Evolutionary conservation across 1,284 basidiomycete genomes (phyloP).

Genomic region (Puccinia polysora): DNA sequence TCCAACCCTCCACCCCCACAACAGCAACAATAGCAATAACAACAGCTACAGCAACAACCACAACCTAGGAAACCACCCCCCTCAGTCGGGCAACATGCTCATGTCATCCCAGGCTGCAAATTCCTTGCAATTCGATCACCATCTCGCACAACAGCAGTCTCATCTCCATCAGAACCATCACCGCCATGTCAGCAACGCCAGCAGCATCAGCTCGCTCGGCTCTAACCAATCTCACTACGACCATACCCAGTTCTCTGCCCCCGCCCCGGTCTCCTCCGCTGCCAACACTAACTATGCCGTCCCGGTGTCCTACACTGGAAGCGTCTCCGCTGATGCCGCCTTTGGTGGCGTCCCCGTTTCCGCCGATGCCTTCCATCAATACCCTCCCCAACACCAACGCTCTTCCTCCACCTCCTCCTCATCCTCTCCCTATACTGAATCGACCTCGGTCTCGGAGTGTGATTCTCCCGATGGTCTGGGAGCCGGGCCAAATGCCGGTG

Average conservation of each 20-base stretch:
- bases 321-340: constrained; percentile 32
- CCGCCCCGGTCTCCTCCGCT: background rate
- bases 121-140: constrained; percentile 31
- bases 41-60: too few species aligned
- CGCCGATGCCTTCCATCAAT: constrained; percentile 40
- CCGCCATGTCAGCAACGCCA: constrained; percentile 41
- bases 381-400: constrained; percentile 31
- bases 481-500: constrained; percentile 10
- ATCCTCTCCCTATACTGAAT: constrained; percentile 25
- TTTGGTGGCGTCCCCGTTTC: constrained; percentile 43
- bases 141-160: constrained; percentile 27
- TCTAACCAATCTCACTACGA: constrained; percentile 22
- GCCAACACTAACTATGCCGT: constrained; percentile 13
- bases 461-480: constrained; percentile 31
- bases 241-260: background rate
- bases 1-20: too few species aligned
- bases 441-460: constrained; percentile 24
- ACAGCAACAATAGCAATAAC: too few species aligned
- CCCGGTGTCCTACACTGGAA: constrained; percentile 24
- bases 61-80: constrained; percentile 4
- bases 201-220: constrained; percentile 26
- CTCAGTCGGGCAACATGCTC: background rate
- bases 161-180: constrained; percentile 25
- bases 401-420: constrained; percentile 31
- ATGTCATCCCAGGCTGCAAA: constrained; percentile 32